phyloP scores from a whole-genome alignment of 1,284 basidiomycete species.

The Filobasidium uniguttulatum region DNA sequence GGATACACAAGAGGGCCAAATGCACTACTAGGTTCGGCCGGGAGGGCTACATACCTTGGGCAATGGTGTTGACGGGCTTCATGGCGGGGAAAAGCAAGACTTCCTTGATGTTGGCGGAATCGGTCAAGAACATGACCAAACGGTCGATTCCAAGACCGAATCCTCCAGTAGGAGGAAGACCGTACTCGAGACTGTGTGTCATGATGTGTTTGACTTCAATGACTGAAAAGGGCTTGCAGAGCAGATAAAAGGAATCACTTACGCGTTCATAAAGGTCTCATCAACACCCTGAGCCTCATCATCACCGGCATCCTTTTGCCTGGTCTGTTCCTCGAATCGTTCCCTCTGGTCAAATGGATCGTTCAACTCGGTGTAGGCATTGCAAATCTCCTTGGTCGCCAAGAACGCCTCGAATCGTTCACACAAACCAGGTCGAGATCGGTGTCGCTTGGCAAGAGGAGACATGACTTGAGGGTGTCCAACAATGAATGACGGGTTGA shows the following conservation, averaged over 20 bases:
- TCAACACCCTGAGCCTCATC: conserved; percentile 97
- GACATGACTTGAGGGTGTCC: conserved; percentile 99
- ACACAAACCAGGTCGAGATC: conserved; percentile 81
- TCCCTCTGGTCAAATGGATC: conserved; percentile 93
- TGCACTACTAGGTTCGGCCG: too few species aligned
- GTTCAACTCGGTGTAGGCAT: conserved; percentile 97
- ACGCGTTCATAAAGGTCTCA: conserved; percentile 85
- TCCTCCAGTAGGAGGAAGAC: conserved; percentile 90
- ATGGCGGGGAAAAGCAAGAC: conserved; percentile 40
- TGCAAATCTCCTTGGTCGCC: conserved; percentile 96
- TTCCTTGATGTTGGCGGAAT: conserved; percentile 57
- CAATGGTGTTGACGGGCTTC: conserved; percentile 25
- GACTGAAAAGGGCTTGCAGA: conserved; percentile 9
- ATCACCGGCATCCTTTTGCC: conserved; percentile 92
- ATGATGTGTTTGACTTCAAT: too few species aligned
- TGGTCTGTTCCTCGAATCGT: conserved; percentile 87
- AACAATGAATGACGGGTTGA: conserved; percentile 92
- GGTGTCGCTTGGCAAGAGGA: conserved; percentile 91
- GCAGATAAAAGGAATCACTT: conserved; percentile 31
- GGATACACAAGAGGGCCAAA: too few species aligned
- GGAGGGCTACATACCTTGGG: too few species aligned
- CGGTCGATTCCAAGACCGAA: conserved; percentile 92
- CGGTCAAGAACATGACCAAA: conserved; percentile 89
- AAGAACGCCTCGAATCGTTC: conserved; percentile 98
- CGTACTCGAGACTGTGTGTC: conserved; percentile 82